phyloP scores from a whole-genome alignment of 129 eudicot genomes.

The Tanacetum coccineum region DNA sequence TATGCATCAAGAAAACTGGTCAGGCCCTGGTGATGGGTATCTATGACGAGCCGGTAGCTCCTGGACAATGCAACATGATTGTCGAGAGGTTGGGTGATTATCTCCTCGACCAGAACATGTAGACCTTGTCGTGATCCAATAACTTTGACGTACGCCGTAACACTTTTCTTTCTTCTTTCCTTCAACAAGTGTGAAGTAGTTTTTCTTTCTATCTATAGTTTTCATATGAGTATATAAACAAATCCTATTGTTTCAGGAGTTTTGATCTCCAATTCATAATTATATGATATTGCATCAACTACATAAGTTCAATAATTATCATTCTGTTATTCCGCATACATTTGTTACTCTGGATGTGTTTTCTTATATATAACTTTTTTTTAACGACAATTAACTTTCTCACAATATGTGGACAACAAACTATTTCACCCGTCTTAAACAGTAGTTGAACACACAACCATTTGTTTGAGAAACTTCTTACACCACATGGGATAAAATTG shows the following conservation, averaged over 20 bases:
- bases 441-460: no score
- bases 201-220: slow-evolving; percentile 11
- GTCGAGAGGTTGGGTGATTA: slow-evolving; percentile 87
- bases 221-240: slow-evolving; percentile 19
- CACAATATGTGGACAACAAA: no score
- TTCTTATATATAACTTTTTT: neutral
- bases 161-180: slow-evolving; percentile 7
- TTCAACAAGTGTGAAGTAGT: slow-evolving; percentile 25
- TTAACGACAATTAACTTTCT: no score
- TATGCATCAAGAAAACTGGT: slow-evolving; percentile 64
- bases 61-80: slow-evolving; percentile 87
- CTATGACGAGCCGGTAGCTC: slow-evolving; percentile 74
- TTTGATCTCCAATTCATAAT: slow-evolving; percentile 19
- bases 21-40: slow-evolving; percentile 65
- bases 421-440: no score
- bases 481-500: no score
- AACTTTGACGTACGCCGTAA: neutral
- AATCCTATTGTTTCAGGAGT: slow-evolving; percentile 22
- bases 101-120: slow-evolving; percentile 65
- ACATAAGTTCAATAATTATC: slow-evolving; percentile 17
- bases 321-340: neutral
- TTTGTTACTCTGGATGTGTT: neutral
- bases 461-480: no score
- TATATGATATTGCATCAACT: slow-evolving; percentile 17
- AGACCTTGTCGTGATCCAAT: slow-evolving; percentile 17